Percentiles rank a stretch among this genome's conserved stretches.
Conservation (phyloP, 192 early-diverging fungal species). For the Thamnidium elegans region DNA sequence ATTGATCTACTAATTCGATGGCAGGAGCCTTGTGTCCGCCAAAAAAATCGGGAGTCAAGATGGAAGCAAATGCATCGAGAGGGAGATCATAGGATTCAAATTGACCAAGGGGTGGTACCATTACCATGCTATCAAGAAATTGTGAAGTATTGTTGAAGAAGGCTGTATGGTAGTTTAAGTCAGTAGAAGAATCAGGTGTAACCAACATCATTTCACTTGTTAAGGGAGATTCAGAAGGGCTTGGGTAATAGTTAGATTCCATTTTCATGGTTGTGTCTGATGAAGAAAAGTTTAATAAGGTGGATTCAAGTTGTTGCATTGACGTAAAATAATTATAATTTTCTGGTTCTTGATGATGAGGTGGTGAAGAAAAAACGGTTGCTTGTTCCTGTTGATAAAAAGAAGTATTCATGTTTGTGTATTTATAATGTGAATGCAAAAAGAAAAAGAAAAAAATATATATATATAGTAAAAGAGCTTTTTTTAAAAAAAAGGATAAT, state of each 20-base stretch:
- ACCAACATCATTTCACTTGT: background rate
- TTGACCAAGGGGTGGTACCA: conserved; percentile 16
- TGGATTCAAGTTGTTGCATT: conserved; percentile 7
- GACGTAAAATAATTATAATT: conserved; percentile 12
- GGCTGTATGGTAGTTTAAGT: background rate
- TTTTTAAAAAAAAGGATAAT: too few relatives aligned
- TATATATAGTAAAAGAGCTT: background rate
- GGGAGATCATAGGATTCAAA: background rate
- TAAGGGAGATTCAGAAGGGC: conserved; percentile 9
- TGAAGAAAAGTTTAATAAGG: background rate
- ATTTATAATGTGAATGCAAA: conserved; percentile 1
- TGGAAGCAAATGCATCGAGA: background rate
- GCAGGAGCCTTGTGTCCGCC: background rate
- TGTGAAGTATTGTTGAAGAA: background rate
- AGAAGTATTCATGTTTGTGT: background rate
- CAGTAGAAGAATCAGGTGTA: background rate
- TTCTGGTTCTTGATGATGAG: background rate
- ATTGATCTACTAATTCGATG: conserved; percentile 18
- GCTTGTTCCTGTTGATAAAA: conserved; percentile 6
- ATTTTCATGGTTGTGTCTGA: background rate
- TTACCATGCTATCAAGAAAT: background rate
- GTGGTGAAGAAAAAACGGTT: conserved; percentile 6
- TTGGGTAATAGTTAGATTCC: conserved; percentile 14
- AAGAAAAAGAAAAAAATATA: conserved; percentile 4
- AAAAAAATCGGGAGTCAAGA: background rate